A percentile compares a stretch with the other conserved stretches of the same genome.
Conservation (phyloP, 805 yeast genomes). For the Saccharomycopsis amapae region DNA sequence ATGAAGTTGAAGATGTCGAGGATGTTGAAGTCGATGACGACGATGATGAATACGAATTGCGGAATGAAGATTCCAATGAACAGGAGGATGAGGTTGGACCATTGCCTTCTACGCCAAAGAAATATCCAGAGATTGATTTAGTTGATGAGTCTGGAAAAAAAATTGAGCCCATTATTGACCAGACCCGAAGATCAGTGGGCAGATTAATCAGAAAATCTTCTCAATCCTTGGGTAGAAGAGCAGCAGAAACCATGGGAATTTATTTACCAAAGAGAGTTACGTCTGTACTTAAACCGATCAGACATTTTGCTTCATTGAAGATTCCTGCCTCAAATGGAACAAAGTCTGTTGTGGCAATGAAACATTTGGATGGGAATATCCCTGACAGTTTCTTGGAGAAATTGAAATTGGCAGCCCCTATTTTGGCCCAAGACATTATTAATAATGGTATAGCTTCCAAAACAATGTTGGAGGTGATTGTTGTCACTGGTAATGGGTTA, state of each 20-base stretch:
- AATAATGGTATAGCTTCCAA: conserved; percentile 25
- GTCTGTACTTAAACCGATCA: conserved; percentile 78
- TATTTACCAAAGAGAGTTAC: conserved; percentile 73
- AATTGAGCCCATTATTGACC: conserved; percentile 63
- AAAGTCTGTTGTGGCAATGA: conserved; percentile 43
- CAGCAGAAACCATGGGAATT: conserved; percentile 87
- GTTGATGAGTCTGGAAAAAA: neutral
- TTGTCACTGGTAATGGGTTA: conserved; percentile 75
- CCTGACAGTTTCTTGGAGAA: conserved; percentile 21
- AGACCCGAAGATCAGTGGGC: conserved; percentile 63
- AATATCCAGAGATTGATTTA: neutral
- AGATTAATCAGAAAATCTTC: conserved; percentile 71
- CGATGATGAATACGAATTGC: conserved; percentile 6
- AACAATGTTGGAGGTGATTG: conserved; percentile 43
- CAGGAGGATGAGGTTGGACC: conserved; percentile 2
- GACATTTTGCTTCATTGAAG: conserved; percentile 88
- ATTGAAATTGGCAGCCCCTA: neutral
- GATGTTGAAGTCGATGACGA: conserved; percentile 32
- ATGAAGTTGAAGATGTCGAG: conserved; percentile 22
- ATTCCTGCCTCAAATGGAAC: conserved; percentile 47
- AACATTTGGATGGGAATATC: conserved; percentile 5
- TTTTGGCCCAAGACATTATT: conserved; percentile 23
- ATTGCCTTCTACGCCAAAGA: conserved; percentile 1
- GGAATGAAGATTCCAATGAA: conserved; percentile 6
- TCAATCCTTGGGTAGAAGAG: conserved; percentile 67